Evolutionary conservation across 768 basidiomycete genomes (phyloP), one percentile per base, ranked within the genome.

Genomic region (Trametes coccinea): DNA sequence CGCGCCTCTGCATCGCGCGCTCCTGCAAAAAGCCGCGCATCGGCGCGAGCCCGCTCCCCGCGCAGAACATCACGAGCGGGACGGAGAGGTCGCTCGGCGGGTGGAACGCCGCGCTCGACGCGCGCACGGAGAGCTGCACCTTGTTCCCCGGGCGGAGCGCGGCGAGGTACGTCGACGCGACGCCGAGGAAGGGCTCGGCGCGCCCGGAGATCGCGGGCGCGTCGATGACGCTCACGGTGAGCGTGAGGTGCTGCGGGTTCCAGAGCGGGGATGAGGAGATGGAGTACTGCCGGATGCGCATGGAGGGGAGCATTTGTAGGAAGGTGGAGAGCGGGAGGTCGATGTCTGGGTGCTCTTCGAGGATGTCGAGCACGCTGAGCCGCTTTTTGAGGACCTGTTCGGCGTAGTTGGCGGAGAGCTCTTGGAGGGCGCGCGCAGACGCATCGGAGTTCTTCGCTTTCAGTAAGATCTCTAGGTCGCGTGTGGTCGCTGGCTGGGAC

Each of bases 1-100:
- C 70, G 22, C 67, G 60, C 67, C 76, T 79, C 67, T 82, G 80
- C 56, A 75, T 66, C 16, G 79, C 78, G 9, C 81, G 75, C 63
- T 82, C 81, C 69, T 82, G 80, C 33, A 83, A 73, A 72, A 83
- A 83, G 0, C 78, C 80, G 40, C 80, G 75, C 76, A 82, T 79
- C 2, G 81, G 81, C 4, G 81, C 80, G 16, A 83, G 66, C 4
- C 81, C 81, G 10, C 79, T 76, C 11, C 82, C 82, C 22, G 79
- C 78, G 56, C 75, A 77, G 61, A 79, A 75, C 76, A 81, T 78
- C n/a, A 81, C 70, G 31, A 82, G 69, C 4, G 80, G 79, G 11
- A 74, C 67, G 3, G 59, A 31, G 7, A 73, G 75, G 59, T 80
- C 78, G 22, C 69, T 64, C 30, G 78, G 81, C 27, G 74, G 79